phyloP scores from a whole-genome alignment of 2,329 filamentous ascomycete genomes.

The Colletotrichum nymphaeae region DNA sequence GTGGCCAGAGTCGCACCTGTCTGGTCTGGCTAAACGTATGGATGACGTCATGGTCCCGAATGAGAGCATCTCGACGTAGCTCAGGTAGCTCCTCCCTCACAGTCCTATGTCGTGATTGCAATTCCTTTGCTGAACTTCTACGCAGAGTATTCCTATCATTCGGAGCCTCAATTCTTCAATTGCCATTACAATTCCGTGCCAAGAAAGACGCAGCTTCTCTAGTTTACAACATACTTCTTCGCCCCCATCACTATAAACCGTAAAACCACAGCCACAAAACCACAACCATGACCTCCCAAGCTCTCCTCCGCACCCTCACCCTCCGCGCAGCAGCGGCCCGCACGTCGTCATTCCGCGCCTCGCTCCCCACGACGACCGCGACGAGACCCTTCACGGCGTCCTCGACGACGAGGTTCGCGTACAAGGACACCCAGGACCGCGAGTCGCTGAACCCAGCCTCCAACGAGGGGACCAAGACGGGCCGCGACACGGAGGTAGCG shows the following conservation, averaged over 20 bases:
- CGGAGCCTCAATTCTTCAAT: not conserved
- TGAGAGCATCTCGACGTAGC: constrained; percentile 3
- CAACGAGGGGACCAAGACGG: constrained; percentile 76
- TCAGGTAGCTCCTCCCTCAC: not conserved
- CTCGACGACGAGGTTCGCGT: constrained; percentile 44
- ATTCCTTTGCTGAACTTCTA: not conserved
- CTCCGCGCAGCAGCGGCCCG: not conserved
- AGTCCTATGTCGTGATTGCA: not conserved
- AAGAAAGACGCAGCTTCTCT: not conserved
- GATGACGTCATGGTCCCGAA: constrained; percentile 23
- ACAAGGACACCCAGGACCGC: constrained; percentile 67
- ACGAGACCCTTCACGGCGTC: constrained; percentile 49
- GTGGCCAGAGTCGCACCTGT: constrained; percentile 7
- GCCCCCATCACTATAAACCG: not conserved
- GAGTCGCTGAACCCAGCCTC: constrained; percentile 72
- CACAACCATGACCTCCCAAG: constrained; percentile 27
- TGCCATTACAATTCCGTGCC: not conserved
- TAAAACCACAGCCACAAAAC: not conserved
- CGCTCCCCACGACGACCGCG: constrained; percentile 17
- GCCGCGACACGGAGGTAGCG: constrained; percentile 69
- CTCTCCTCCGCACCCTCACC: constrained; percentile 20
- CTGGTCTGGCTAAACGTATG: constrained; percentile 11
- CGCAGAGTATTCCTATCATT: too few relatives aligned
- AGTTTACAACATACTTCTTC: not conserved
- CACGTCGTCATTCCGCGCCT: not conserved